Evolutionary conservation across 768 basidiomycete genomes (phyloP).

Genomic region (Pisolithus marmoratus): DNA sequence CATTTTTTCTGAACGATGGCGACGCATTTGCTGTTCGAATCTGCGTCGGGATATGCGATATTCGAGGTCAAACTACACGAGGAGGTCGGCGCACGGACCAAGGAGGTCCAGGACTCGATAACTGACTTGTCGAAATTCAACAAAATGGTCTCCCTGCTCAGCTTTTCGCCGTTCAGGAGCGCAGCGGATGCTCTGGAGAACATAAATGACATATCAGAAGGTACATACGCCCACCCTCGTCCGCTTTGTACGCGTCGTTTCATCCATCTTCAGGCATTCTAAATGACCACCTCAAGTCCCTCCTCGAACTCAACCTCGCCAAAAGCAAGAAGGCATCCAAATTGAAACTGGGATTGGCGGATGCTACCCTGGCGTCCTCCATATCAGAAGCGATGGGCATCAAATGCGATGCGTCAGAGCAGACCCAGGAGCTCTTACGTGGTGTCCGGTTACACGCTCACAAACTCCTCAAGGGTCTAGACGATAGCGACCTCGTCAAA

Average conservation of each 20-base stretch:
- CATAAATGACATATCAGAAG: slow-evolving; percentile 93
- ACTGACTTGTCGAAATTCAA: slow-evolving; percentile 82
- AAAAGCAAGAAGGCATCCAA: slow-evolving; percentile 66
- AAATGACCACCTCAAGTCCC: slow-evolving; percentile 74
- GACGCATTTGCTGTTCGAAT: slow-evolving; percentile 89
- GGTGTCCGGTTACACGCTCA: slow-evolving; percentile 89
- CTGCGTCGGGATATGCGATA: slow-evolving; percentile 89
- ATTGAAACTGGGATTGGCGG: slow-evolving; percentile 75
- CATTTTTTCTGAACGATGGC: slow-evolving; percentile 39
- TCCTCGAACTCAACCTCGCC: slow-evolving; percentile 84
- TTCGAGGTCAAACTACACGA: slow-evolving; percentile 86
- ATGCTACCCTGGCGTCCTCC: slow-evolving; percentile 64
- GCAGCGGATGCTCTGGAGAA: slow-evolving; percentile 94
- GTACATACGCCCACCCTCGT: slow-evolving; percentile 37
- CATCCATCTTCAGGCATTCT: slow-evolving; percentile 55
- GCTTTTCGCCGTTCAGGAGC: slow-evolving; percentile 91
- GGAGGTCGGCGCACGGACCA: slow-evolving; percentile 77
- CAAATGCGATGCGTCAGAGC: slow-evolving; percentile 76
- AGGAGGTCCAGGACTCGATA: slow-evolving; percentile 79
- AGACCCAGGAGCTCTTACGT: slow-evolving; percentile 79
- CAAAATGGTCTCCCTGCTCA: slow-evolving; percentile 87
- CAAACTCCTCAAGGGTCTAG: slow-evolving; percentile 84
- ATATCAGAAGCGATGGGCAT: slow-evolving; percentile 72
- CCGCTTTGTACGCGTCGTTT: not conserved
- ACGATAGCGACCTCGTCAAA: slow-evolving; percentile 81